These are phyloP conservation scores for Tolypocladium guangdongense DNA, from an alignment of 2,329 filamentous ascomycete genomes.

Conservation along the genomic window DNA sequence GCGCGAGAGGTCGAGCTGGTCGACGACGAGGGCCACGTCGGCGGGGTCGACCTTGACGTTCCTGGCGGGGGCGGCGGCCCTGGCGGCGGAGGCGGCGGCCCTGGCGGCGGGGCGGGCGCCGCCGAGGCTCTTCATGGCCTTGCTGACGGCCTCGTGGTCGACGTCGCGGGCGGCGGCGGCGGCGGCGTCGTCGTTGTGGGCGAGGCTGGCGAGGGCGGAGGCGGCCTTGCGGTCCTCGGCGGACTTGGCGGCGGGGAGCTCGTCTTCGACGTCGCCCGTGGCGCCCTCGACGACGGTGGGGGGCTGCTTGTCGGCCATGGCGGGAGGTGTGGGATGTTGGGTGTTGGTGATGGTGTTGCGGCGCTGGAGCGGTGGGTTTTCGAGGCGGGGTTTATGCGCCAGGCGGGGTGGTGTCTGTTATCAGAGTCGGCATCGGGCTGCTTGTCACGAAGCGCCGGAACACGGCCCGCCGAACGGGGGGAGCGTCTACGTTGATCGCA, in stretches of 20 bases:
- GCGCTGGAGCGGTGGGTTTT: background rate
- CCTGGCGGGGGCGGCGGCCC: conserved; percentile 31
- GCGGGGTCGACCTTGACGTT: conserved; percentile 64
- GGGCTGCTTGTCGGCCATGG: conserved; percentile 53
- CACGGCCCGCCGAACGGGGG: too few species aligned
- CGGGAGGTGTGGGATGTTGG: background rate
- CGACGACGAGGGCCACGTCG: conserved; percentile 60
- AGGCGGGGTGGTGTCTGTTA: background rate
- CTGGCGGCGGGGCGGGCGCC: conserved; percentile 20
- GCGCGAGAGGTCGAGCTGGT: conserved; percentile 63
- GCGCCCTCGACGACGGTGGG: conserved; percentile 47
- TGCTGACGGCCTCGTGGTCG: conserved; percentile 58
- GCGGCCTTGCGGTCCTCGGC: conserved; percentile 71
- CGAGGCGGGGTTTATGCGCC: background rate
- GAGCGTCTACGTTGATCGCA: too few species aligned
- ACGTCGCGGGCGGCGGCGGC: conserved; percentile 43
- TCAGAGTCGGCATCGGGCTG: too few species aligned
- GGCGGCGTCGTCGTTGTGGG: conserved; percentile 37
- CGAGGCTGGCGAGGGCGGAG: conserved; percentile 60
- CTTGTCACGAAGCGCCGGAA: too few species aligned
- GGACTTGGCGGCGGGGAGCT: conserved; percentile 43
- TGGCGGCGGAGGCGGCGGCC: conserved; percentile 12
- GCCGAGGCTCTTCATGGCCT: conserved; percentile 57
- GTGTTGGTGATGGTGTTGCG: background rate
- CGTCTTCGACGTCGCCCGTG: conserved; percentile 48